Percentiles rank a stretch among this genome's conserved stretches.
Conservation (phyloP, 2,329 filamentous ascomycete genomes). For the Pyrenochaeta sp. region DNA sequence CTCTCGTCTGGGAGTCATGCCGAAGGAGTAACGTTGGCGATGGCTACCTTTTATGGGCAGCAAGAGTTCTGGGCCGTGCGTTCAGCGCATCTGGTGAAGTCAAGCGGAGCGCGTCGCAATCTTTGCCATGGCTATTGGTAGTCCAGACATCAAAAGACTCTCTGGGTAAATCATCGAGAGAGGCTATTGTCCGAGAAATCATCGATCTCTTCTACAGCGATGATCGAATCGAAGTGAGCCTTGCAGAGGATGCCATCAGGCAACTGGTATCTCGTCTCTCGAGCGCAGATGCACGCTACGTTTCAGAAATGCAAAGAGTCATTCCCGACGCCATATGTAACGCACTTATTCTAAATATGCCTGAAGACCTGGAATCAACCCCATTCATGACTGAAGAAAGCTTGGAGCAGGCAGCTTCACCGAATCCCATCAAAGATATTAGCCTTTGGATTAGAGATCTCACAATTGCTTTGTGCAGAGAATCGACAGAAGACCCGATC, state of each 20-base stretch:
- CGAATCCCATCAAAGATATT: slow-evolving; percentile 24
- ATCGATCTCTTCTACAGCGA: slow-evolving; percentile 49
- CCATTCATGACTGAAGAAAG: slow-evolving; percentile 11
- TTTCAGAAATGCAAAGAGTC: slow-evolving; percentile 36
- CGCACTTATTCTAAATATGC: slow-evolving; percentile 34
- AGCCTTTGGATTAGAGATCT: slow-evolving; percentile 68
- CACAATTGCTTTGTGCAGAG: slow-evolving; percentile 62
- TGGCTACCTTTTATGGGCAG: slow-evolving; percentile 84
- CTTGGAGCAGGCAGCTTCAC: slow-evolving; percentile 26
- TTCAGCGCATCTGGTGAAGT: slow-evolving; percentile 72
- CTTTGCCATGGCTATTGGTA: slow-evolving; percentile 36
- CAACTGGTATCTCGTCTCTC: slow-evolving; percentile 38
- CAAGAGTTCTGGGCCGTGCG: slow-evolving; percentile 80
- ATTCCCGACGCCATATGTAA: slow-evolving; percentile 40
- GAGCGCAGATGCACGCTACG: slow-evolving; percentile 26
- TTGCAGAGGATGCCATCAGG: slow-evolving; percentile 52
- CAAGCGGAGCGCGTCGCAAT: slow-evolving; percentile 46
- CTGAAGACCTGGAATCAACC: slow-evolving; percentile 14
- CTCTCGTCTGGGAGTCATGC: slow-evolving; percentile 79
- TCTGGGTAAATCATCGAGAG: slow-evolving; percentile 37
- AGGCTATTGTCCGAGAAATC: slow-evolving; percentile 48
- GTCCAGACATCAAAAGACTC: slow-evolving; percentile 25
- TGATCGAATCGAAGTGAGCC: slow-evolving; percentile 50
- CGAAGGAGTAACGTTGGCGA: slow-evolving; percentile 67
- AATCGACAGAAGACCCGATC: slow-evolving; percentile 68